Evolutionary conservation across 2,329 filamentous ascomycete genomes (phyloP).

Genomic region (Cladosporium sphaerospermum): DNA sequence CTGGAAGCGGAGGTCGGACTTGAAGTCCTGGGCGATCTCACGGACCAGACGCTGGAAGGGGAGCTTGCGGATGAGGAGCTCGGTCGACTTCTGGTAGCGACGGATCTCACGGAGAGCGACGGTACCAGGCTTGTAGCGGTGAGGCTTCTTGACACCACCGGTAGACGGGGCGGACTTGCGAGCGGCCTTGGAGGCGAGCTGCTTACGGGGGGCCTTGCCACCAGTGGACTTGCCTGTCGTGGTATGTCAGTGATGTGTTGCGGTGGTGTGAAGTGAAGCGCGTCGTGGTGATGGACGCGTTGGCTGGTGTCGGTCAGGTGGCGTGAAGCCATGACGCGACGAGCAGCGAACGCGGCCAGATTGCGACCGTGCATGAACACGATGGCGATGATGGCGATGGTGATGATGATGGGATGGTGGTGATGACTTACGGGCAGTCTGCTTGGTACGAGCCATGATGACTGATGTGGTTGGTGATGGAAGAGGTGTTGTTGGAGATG

Average conservation of each 20-base stretch:
- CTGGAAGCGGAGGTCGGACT: constrained; percentile 82
- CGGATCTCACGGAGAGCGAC: constrained; percentile 87
- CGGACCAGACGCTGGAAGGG: constrained; percentile 75
- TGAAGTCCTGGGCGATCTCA: constrained; percentile 63
- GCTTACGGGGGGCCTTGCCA: constrained; percentile 77
- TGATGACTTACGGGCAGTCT: constrained; percentile 48
- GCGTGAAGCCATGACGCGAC: constrained; percentile 17
- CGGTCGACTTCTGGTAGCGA: constrained; percentile 81
- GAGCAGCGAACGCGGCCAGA: constrained; percentile 30
- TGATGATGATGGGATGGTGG: constrained; percentile 15
- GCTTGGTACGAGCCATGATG: constrained; percentile 50
- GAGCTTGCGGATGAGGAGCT: constrained; percentile 74
- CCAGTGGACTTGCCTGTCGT: constrained; percentile 63
- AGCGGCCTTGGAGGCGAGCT: constrained; percentile 98
- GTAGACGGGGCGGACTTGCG: constrained; percentile 97
- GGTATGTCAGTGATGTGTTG: constrained; percentile 28
- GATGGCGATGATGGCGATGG: constrained; percentile 56
- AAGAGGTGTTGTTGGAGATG: constrained; percentile 28
- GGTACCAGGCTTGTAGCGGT: constrained; percentile 61
- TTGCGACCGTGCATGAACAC: constrained; percentile 59
- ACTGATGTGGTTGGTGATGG: constrained; percentile 23
- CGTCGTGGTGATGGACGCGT: constrained; percentile 16
- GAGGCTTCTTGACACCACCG: constrained; percentile 59
- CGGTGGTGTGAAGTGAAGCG: constrained; percentile 8
- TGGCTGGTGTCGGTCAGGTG: constrained; percentile 14